phyloP scores from a whole-genome alignment of 1,284 basidiomycete genomes.

The Agroathelia rolfsii region DNA sequence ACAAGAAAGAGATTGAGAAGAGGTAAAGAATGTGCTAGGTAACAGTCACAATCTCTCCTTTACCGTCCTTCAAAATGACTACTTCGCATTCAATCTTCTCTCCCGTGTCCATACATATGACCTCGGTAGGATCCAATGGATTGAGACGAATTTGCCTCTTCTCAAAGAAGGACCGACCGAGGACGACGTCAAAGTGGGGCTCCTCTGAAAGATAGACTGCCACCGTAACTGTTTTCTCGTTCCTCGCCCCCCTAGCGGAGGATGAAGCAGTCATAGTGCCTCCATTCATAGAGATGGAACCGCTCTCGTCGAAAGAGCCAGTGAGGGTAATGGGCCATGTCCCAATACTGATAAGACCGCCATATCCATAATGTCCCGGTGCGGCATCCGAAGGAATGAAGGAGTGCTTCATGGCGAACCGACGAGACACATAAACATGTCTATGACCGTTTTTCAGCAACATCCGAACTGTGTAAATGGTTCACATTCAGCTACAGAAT shows the following conservation, averaged over 20 bases:
- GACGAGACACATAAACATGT: slow-evolving; percentile 91
- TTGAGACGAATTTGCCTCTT: slow-evolving; percentile 78
- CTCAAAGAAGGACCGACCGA: slow-evolving; percentile 93
- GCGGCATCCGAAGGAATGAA: slow-evolving; percentile 83
- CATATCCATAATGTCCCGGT: slow-evolving; percentile 79
- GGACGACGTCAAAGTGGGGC: slow-evolving; percentile 92
- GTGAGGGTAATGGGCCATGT: slow-evolving; percentile 65
- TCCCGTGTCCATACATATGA: slow-evolving; percentile 91
- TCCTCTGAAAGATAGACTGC: slow-evolving; percentile 84
- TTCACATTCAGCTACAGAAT: slow-evolving; percentile 8
- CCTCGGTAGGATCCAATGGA: slow-evolving; percentile 78
- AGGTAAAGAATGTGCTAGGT: slow-evolving; percentile 34
- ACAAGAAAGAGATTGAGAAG: too few species aligned
- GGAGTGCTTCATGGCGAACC: slow-evolving; percentile 83
- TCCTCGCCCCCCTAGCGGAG: too few species aligned
- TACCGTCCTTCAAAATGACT: slow-evolving; percentile 81
- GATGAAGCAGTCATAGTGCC: slow-evolving; percentile 9
- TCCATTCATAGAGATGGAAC: slow-evolving; percentile 18
- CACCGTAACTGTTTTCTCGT: slow-evolving; percentile 20
- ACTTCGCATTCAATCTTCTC: slow-evolving; percentile 89
- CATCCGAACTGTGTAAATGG: slow-evolving; percentile 66
- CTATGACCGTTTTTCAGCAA: slow-evolving; percentile 88
- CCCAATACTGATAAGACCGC: slow-evolving; percentile 75
- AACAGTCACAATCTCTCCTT: slow-evolving; percentile 81
- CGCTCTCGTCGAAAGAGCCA: slow-evolving; percentile 23